A percentile compares a stretch with the other conserved stretches of the same genome.
Evolutionary conservation across 2,329 filamentous ascomycete genomes (phyloP).

Genomic region (Alternaria panax): DNA sequence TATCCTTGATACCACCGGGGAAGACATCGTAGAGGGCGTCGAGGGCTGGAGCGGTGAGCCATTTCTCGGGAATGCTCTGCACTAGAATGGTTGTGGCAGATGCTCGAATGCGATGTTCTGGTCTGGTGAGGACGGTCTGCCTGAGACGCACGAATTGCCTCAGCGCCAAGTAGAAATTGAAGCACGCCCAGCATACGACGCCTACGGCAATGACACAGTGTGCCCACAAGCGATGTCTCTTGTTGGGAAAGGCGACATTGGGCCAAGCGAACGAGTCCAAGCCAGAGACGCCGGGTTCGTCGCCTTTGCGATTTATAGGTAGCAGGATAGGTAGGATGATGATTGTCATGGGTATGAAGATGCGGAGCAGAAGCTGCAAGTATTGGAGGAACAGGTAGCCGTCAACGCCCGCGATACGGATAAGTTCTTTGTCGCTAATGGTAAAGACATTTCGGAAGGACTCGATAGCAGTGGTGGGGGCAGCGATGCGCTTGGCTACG

Average conservation of each 20-base stretch:
- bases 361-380: slow-evolving; percentile 82
- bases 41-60: slow-evolving; percentile 84
- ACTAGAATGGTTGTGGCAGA: slow-evolving; percentile 96
- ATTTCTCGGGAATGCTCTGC: slow-evolving; percentile 87
- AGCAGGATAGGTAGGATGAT: slow-evolving; percentile 85
- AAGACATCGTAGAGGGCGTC: slow-evolving; percentile 92
- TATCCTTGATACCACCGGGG: slow-evolving; percentile 90
- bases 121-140: slow-evolving; percentile 92
- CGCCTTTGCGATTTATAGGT: slow-evolving; percentile 80
- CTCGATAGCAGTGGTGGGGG: slow-evolving; percentile 46
- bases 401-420: slow-evolving; percentile 93
- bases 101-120: slow-evolving; percentile 89
- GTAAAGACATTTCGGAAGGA: slow-evolving; percentile 63
- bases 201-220: slow-evolving; percentile 81
- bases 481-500: slow-evolving; percentile 44
- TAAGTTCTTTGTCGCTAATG: slow-evolving; percentile 80
- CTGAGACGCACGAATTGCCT: slow-evolving; percentile 89
- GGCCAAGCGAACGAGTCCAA: slow-evolving; percentile 86
- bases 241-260: slow-evolving; percentile 70
- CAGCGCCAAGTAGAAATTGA: slow-evolving; percentile 85
- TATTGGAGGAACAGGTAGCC: slow-evolving; percentile 98
- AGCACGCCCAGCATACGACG: slow-evolving; percentile 84
- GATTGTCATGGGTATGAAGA: slow-evolving; percentile 83
- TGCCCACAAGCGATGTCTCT: slow-evolving; percentile 78
- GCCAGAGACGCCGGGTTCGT: slow-evolving; percentile 59